phyloP scores from a whole-genome alignment of 805 yeast genomes.

The Lipomyces spencermartinsiae region DNA sequence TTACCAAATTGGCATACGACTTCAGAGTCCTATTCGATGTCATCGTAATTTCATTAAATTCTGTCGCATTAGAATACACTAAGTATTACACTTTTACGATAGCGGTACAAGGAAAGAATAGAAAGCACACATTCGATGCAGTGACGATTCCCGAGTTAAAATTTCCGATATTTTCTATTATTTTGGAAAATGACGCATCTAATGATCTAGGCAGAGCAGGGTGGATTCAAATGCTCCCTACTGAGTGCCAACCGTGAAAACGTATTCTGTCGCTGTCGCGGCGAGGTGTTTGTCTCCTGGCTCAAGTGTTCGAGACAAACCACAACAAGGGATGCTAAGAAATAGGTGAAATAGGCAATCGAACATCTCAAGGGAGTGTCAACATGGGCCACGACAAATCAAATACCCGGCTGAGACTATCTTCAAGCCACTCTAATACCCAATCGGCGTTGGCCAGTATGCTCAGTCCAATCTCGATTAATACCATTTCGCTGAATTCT shows the following conservation, averaged over 20 bases:
- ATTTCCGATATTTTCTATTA: conserved; percentile 62
- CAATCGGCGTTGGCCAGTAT: not conserved
- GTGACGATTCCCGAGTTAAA: conserved; percentile 63
- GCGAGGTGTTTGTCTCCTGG: conserved; percentile 75
- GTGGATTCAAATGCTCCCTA: conserved; percentile 80
- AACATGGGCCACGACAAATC: not conserved
- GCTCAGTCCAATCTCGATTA: not conserved
- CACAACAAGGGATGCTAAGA: conserved; percentile 75
- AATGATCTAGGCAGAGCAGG: conserved; percentile 65
- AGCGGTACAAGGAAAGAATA: conserved; percentile 69
- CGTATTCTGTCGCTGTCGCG: conserved; percentile 84
- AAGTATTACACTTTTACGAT: conserved; percentile 50
- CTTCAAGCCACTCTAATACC: not conserved
- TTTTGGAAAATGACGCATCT: conserved; percentile 60
- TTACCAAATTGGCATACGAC: conserved; percentile 55
- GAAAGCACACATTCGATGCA: conserved; percentile 63
- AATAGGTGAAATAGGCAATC: conserved; percentile 71
- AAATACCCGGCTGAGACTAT: not conserved
- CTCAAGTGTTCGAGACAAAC: conserved; percentile 64
- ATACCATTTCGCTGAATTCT: not conserved
- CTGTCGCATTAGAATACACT: not conserved
- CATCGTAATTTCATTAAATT: conserved; percentile 4
- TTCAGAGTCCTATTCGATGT: conserved; percentile 50
- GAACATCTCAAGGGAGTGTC: conserved; percentile 61
- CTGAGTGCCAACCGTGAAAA: conserved; percentile 81